A percentile compares a stretch with the other conserved stretches of the same genome.
Evolutionary conservation across 148 eudicot species (phyloP).

Genomic region (Vaccinium myrtillus): DNA sequence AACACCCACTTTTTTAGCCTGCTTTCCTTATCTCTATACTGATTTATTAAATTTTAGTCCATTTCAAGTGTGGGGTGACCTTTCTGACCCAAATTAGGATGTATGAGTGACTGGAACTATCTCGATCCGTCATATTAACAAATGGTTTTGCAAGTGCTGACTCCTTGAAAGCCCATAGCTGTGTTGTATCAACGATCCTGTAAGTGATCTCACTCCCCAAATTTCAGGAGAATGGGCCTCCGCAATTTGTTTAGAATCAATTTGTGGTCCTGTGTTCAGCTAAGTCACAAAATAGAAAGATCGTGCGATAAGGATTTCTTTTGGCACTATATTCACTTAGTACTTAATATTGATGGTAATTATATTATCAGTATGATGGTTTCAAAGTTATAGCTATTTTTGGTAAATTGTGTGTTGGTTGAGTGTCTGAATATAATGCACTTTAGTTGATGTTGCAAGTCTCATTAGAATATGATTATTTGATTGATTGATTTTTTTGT

Average conservation of each 20-base stretch:
- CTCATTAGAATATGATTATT: background rate
- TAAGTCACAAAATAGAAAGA: background rate
- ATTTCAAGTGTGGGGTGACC: background rate
- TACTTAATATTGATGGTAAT: background rate
- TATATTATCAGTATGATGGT: background rate
- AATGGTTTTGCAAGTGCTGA: background rate
- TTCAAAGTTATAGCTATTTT: background rate
- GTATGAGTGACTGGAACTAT: background rate
- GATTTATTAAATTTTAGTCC: background rate
- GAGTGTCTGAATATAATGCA: background rate
- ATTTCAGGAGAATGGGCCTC: background rate
- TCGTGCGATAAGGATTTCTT: background rate
- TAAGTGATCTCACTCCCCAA: background rate
- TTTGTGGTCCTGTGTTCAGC: background rate
- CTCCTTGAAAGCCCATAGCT: background rate
- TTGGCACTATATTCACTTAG: background rate
- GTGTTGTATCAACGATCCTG: background rate
- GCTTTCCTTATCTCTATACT: background rate
- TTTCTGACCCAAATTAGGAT: background rate
- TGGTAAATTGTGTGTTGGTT: background rate
- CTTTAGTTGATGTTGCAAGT: background rate
- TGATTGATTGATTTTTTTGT: background rate
- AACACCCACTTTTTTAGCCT: background rate
- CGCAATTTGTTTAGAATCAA: background rate
- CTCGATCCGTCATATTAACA: background rate